Base-by-base conservation (phyloP, 1,284 basidiomycete genomes). In the Cryptococcus neoformans region DNA sequence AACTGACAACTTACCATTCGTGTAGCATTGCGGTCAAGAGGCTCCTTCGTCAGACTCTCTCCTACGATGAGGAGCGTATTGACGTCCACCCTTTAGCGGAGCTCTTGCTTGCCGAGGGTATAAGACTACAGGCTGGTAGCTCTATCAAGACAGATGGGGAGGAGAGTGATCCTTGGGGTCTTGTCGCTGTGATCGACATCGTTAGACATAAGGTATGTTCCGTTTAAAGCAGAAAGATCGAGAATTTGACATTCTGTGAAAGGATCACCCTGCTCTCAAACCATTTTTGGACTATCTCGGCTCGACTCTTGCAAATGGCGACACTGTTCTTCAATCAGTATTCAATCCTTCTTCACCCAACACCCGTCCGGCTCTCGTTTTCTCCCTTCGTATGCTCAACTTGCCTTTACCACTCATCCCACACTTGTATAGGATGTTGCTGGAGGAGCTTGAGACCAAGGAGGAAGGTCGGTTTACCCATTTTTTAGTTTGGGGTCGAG, bases 121-220 rank as follows among this genome's bases (percentile, higher is more conserved):
- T 92, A 7, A 58, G 74, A n/a, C 51, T 72, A 44, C 58, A 58
- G 6, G 68, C 70, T 0, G 92, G 92, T n/a, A 89, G 88, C 36
- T 92, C 90, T 0, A 86, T 96, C 69, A 96, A 96, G 79, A 90
- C 88, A 14, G 92, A 95, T 69, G 92, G 92, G 8, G 83, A 83
- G 53, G 89, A 92, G 67, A 89, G 87, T 64, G 91, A 94, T 79
- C 91, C 92, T n/a, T 92, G 87, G 69, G 90, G 90, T 1, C 79
- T 92, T 54, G 77, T 95, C 51, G 91, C 88, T 3, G 88, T 89
- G 42, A 71, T 95, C 14, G 91, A 93, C 70, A 82, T 93, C 79
- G 83, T 86, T 59, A 78, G 84, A n/a, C 83, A 91, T 70, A 83
- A 85, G 75, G 89, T 89, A 66, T 63, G 82, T 63, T 3, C 21